Base-by-base conservation (phyloP, 441 rosid genomes). In the Populus hybrid region DNA sequence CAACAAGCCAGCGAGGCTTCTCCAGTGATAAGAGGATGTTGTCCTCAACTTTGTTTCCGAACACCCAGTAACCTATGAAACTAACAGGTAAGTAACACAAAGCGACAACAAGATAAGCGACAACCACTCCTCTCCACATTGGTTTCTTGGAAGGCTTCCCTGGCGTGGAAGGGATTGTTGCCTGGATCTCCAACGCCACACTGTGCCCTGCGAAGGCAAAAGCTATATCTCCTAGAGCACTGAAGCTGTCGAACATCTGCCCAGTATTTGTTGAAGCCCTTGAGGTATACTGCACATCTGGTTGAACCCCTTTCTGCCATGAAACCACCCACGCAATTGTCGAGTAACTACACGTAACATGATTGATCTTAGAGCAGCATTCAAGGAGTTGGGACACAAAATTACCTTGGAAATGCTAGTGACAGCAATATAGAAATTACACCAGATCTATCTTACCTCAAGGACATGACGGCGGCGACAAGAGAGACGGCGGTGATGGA, bases 121-220 rank as follows among this genome's bases (percentile, higher is more conserved):
- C 73, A 5, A 92, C 38, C 0, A 85, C 93, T 32, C 98, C 97
- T 84, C 38, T 90, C 97, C 94, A 90, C 98, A 93, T 92, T 21
- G 95, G 83, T 40, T 78, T 80, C 81, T 93, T 92, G 0, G 97
- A 93, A 35, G 99, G 97, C 69, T 78, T 90, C 35, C 90, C 94
- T 0, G 93, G 93, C 0, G 95, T 87, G 0, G 98, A 92, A 77
- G 94, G 95, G 23, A 92, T 89, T 0, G 98, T 93, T 57, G 95
- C 98, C 76, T 93, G 99, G 67, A 94, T 93, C 86, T 94, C 98
- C 81, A 92, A 69, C 20, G 88, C 95, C 69, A 94, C 93, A 69
- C 85, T 91, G 82, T 94, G 98, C 7, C 97, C 95, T 0, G 97
- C 97, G 53, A 80, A 94, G 0, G 97, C 92, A 74, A 94, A 94